phyloP scores from a whole-genome alignment of 2,329 filamentous ascomycete genomes.

The Shiraia bambusicola region DNA sequence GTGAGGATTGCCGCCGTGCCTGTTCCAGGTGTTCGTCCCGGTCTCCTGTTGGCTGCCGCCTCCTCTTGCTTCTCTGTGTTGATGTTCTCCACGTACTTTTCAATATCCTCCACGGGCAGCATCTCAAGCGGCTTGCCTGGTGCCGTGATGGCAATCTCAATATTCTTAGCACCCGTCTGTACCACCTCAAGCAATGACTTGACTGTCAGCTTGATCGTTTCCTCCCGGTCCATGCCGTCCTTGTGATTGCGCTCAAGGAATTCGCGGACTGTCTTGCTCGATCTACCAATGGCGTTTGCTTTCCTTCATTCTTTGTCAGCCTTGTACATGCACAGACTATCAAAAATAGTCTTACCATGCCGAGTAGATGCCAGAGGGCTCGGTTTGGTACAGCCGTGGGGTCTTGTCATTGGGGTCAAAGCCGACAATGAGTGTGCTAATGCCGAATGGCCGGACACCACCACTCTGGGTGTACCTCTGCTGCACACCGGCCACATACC shows the following conservation, averaged over 20 bases:
- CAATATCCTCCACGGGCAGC: constrained; percentile 92
- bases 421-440: constrained; percentile 97
- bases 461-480: constrained; percentile 98
- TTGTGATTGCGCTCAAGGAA: constrained; percentile 99
- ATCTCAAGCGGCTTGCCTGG: constrained; percentile 90
- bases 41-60: constrained; percentile 84
- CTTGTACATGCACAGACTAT: background rate
- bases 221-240: constrained; percentile 93
- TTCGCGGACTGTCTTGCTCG: constrained; percentile 97
- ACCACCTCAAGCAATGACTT: constrained; percentile 98
- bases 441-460: constrained; percentile 97
- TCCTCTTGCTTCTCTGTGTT: constrained; percentile 99
- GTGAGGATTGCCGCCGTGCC: constrained; percentile 75
- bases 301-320: constrained; percentile 66
- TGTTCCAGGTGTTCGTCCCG: constrained; percentile 61
- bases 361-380: constrained; percentile 99
- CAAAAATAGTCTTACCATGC: constrained; percentile 72
- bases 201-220: constrained; percentile 94
- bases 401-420: constrained; percentile 91
- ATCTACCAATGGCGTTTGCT: constrained; percentile 96
- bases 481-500: constrained; percentile 96
- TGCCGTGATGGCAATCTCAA: constrained; percentile 98
- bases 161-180: constrained; percentile 98
- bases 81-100: constrained; percentile 96
- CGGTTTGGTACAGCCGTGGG: constrained; percentile 93